Evolutionary conservation across 1,139 yeast genomes (phyloP).

Genomic region (Suhomyces coccinellae): DNA sequence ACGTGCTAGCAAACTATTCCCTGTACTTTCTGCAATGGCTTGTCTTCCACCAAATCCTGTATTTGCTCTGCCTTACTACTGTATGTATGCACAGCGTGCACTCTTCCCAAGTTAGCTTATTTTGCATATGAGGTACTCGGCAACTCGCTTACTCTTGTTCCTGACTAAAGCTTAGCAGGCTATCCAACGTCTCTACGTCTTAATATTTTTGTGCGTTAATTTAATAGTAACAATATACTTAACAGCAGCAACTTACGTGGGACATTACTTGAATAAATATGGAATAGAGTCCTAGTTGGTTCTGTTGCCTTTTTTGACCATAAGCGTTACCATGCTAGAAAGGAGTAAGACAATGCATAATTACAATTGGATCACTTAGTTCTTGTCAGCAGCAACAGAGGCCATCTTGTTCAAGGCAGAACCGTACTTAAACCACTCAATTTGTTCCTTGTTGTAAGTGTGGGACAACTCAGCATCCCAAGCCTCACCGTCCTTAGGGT

Average conservation of each 20-base stretch:
- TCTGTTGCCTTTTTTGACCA: slow-evolving; percentile 10
- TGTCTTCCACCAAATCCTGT: too few species aligned
- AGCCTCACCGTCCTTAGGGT: slow-evolving; percentile 78
- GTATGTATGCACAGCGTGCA: too few species aligned
- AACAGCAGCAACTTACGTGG: slow-evolving; percentile 5
- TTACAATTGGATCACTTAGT: slow-evolving; percentile 4
- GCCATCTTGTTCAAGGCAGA: slow-evolving; percentile 99
- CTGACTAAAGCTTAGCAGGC: too few species aligned
- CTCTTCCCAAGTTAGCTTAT: too few species aligned
- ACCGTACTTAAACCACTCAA: slow-evolving; percentile 99
- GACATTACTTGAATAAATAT: slow-evolving; percentile 12
- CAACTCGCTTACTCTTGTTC: too few species aligned
- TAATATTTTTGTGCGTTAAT: slow-evolving; percentile 4
- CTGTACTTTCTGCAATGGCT: too few species aligned
- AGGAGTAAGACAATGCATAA: slow-evolving; percentile 1
- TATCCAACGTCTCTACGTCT: neutral
- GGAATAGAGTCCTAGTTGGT: slow-evolving; percentile 7
- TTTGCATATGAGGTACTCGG: too few species aligned
- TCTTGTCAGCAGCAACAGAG: slow-evolving; percentile 29
- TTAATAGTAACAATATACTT: slow-evolving; percentile 4
- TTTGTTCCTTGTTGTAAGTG: slow-evolving; percentile 94
- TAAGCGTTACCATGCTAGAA: slow-evolving; percentile 5
- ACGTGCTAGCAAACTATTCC: too few species aligned
- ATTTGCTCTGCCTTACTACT: too few species aligned
- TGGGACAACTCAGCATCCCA: slow-evolving; percentile 92